phyloP scores from a whole-genome alignment of 768 basidiomycete species.

The Chalciporus sphaerocephalus region DNA sequence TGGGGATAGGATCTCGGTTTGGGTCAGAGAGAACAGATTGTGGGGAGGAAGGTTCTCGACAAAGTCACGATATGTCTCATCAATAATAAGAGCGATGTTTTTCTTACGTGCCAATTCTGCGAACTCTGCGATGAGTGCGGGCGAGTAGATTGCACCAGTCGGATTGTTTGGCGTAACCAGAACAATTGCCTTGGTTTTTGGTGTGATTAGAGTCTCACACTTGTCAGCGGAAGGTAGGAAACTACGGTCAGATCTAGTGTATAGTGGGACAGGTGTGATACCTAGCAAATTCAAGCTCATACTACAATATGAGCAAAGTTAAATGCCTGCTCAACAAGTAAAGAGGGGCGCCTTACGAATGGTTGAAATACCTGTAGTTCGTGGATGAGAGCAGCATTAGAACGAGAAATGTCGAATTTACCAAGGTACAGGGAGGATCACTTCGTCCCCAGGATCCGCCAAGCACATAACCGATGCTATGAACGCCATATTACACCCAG shows the following conservation, averaged over 20 bases:
- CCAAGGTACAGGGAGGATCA: conserved; percentile 73
- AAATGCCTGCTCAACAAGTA: not conserved
- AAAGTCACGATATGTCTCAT: conserved; percentile 89
- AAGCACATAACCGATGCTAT: conserved; percentile 56
- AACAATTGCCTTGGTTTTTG: conserved; percentile 62
- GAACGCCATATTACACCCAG: conserved; percentile 74
- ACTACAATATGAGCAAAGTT: conserved; percentile 28
- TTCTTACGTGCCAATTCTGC: conserved; percentile 50
- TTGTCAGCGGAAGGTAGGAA: conserved; percentile 57
- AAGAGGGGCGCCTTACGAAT: conserved; percentile 38
- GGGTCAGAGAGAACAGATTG: conserved; percentile 41
- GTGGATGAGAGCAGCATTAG: not conserved
- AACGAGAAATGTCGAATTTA: conserved; percentile 21
- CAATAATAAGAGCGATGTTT: conserved; percentile 66
- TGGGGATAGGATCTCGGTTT: not conserved
- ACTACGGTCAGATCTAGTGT: conserved; percentile 43
- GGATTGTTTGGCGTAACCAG: conserved; percentile 80
- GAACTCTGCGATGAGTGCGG: conserved; percentile 54
- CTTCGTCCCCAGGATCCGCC: conserved; percentile 65
- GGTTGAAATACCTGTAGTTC: conserved; percentile 58
- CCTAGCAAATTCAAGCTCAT: conserved; percentile 67
- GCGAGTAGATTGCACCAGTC: conserved; percentile 70
- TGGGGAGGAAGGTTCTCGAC: conserved; percentile 52
- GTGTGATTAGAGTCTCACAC: conserved; percentile 50
- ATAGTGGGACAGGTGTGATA: conserved; percentile 53